Conservation (phyloP, 2,329 filamentous ascomycete species). For the Mariannaea elegans region DNA sequence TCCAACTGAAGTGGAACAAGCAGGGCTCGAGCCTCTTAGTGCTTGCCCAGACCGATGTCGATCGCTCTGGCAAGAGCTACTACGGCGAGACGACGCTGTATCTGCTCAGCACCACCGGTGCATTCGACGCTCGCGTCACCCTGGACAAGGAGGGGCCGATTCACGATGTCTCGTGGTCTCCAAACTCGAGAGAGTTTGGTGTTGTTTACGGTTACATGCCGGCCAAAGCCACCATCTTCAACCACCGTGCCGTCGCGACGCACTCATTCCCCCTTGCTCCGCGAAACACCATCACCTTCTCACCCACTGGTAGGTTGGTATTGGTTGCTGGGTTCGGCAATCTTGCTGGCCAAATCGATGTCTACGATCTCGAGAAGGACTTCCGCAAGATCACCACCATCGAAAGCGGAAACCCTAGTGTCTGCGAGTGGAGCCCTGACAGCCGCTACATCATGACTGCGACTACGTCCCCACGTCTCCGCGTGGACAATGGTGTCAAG, state of each 20-base stretch:
- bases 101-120: slow-evolving; percentile 88
- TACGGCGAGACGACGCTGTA: slow-evolving; percentile 99
- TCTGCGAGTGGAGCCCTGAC: slow-evolving; percentile 97
- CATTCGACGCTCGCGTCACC: slow-evolving; percentile 90
- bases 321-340: slow-evolving; percentile 97
- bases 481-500: slow-evolving; percentile 95
- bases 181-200: slow-evolving; percentile 96
- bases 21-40: slow-evolving; percentile 91
- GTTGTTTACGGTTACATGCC: slow-evolving; percentile 99
- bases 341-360: slow-evolving; percentile 95
- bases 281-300: slow-evolving; percentile 95
- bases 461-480: slow-evolving; percentile 93
- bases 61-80: slow-evolving; percentile 98
- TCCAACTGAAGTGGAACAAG: slow-evolving; percentile 97
- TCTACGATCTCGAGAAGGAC: slow-evolving; percentile 95
- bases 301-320: slow-evolving; percentile 90
- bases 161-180: slow-evolving; percentile 98
- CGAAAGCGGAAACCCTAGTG: slow-evolving; percentile 92
- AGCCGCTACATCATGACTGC: slow-evolving; percentile 95
- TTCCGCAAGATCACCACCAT: slow-evolving; percentile 93
- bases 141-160: slow-evolving; percentile 98
- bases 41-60: slow-evolving; percentile 95
- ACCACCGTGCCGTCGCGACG: slow-evolving; percentile 81
- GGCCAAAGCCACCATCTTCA: slow-evolving; percentile 99
- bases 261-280: slow-evolving; percentile 89